Conservation (phyloP, 805 yeast species). For the Wickerhamomyces canadensis region DNA sequence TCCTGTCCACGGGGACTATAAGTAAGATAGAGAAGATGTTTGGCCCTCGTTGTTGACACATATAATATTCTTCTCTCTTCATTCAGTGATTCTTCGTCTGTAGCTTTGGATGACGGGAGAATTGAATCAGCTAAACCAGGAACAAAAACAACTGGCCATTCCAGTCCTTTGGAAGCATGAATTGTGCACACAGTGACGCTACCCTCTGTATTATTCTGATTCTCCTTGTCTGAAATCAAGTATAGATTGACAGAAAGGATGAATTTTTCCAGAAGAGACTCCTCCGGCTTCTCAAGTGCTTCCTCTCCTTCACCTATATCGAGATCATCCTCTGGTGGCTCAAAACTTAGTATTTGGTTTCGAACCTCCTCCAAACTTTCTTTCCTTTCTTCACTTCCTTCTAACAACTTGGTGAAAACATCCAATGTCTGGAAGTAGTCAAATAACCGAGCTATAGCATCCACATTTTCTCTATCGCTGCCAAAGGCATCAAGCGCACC, state of each 20-base stretch:
- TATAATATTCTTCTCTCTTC: slow-evolving; percentile 85
- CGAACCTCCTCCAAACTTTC: slow-evolving; percentile 37
- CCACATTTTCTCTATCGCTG: slow-evolving; percentile 1
- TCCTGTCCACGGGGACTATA: slow-evolving; percentile 2
- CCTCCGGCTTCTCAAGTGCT: slow-evolving; percentile 4
- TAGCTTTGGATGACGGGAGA: slow-evolving; percentile 54
- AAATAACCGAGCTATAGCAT: slow-evolving; percentile 7
- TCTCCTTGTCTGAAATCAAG: slow-evolving; percentile 21
- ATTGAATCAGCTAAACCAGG: slow-evolving; percentile 65
- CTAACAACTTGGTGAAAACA: slow-evolving; percentile 4
- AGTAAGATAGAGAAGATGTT: slow-evolving; percentile 43
- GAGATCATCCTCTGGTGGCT: slow-evolving; percentile 25
- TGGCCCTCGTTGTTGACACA: slow-evolving; percentile 87
- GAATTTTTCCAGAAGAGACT: slow-evolving; percentile 26
- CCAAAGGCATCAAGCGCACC: slow-evolving; percentile 1
- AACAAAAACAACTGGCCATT: slow-evolving; percentile 89
- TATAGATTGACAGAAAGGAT: slow-evolving; percentile 32
- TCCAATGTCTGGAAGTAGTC: slow-evolving; percentile 6
- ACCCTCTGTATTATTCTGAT: slow-evolving; percentile 21
- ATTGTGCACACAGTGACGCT: slow-evolving; percentile 68
- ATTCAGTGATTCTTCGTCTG: slow-evolving; percentile 33
- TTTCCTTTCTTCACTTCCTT: slow-evolving; percentile 25
- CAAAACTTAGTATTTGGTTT: slow-evolving; percentile 31
- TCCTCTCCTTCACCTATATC: slow-evolving; percentile 4
- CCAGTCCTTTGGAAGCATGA: slow-evolving; percentile 90